These are phyloP conservation scores for Trametes villosa DNA, from an alignment of 768 basidiomycete species.

Conservation along the genomic window DNA sequence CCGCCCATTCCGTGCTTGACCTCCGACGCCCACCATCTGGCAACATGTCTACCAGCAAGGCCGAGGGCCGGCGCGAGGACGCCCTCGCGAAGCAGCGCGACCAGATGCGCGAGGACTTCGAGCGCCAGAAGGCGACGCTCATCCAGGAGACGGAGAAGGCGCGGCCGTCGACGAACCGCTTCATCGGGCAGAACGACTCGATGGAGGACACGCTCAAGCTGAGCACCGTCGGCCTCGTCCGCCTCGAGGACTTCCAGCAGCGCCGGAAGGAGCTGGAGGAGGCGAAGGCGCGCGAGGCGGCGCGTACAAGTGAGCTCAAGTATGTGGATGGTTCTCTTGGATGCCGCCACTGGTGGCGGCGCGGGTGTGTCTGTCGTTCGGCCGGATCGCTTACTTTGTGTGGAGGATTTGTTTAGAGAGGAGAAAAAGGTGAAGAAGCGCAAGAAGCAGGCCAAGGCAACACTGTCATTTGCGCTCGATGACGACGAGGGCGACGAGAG, in stretches of 20 bases:
- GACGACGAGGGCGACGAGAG: slow-evolving; percentile 65
- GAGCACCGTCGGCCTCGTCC: slow-evolving; percentile 89
- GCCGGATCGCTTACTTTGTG: slow-evolving; percentile 53
- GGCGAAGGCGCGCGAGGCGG: slow-evolving; percentile 87
- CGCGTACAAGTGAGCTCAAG: slow-evolving; percentile 83
- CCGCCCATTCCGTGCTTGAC: slow-evolving; percentile 3
- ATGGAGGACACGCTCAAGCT: slow-evolving; percentile 93
- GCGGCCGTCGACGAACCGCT: slow-evolving; percentile 83
- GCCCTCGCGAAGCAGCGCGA: slow-evolving; percentile 83
- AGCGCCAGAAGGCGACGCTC: slow-evolving; percentile 79
- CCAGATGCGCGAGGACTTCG: slow-evolving; percentile 79
- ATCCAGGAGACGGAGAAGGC: slow-evolving; percentile 92
- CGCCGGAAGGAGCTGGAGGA: slow-evolving; percentile 88
- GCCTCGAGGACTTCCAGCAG: slow-evolving; percentile 91
- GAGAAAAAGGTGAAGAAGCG: slow-evolving; percentile 90
- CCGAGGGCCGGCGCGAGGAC: slow-evolving; percentile 86
- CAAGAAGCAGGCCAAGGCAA: slow-evolving; percentile 88
- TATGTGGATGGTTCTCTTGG: slow-evolving; percentile 53
- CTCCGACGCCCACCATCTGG: slow-evolving; percentile 18
- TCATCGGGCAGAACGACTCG: slow-evolving; percentile 92
- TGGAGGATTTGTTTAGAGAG: slow-evolving; percentile 88
- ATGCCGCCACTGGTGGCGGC: slow-evolving; percentile 27
- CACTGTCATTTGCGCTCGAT: slow-evolving; percentile 89
- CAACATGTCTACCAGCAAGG: slow-evolving; percentile 82
- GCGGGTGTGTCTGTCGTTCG: neutral